phyloP scores from a whole-genome alignment of 176 grass and related monocot species.

The Hordeum marinum region DNA sequence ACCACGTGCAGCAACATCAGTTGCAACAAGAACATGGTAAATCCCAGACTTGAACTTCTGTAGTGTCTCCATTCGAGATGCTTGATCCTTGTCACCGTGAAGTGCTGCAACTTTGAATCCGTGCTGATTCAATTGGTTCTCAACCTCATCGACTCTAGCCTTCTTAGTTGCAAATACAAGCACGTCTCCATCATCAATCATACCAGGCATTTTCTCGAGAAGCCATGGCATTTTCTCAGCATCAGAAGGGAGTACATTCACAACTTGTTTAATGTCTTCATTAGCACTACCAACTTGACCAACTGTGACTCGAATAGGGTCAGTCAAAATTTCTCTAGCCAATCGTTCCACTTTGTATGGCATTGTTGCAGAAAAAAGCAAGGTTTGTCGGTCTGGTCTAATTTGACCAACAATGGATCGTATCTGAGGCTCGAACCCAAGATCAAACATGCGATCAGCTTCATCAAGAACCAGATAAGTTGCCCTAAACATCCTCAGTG shows the following conservation, averaged over 20 bases:
- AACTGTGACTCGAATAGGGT: slow-evolving; percentile 90
- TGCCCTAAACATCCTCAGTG: slow-evolving; percentile 79
- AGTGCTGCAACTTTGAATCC: slow-evolving; percentile 89
- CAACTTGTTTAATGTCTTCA: slow-evolving; percentile 97
- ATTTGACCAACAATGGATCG: slow-evolving; percentile 95
- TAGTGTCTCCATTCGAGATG: slow-evolving; percentile 82
- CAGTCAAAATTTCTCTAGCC: slow-evolving; percentile 89
- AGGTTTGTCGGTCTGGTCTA: slow-evolving; percentile 93
- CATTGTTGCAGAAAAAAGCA: slow-evolving; percentile 99
- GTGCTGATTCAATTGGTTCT: slow-evolving; percentile 73
- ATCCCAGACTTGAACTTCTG: slow-evolving; percentile 93
- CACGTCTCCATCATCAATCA: slow-evolving; percentile 96
- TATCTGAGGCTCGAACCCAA: slow-evolving; percentile 97
- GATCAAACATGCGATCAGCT: slow-evolving; percentile 99
- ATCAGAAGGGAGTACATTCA: slow-evolving; percentile 92
- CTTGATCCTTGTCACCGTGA: slow-evolving; percentile 98
- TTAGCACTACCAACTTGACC: slow-evolving; percentile 96
- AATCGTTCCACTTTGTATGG: slow-evolving; percentile 95
- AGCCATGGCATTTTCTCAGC: slow-evolving; percentile 94
- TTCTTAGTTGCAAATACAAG: slow-evolving; percentile 96
- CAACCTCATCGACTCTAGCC: slow-evolving; percentile 83
- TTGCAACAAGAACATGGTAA: slow-evolving; percentile 94
- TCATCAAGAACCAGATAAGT: slow-evolving; percentile 97
- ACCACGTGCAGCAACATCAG: slow-evolving; percentile 96
- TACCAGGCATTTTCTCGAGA: slow-evolving; percentile 68